phyloP scores from a whole-genome alignment of 805 yeast species.

The Yamadazyma nakazawae region DNA sequence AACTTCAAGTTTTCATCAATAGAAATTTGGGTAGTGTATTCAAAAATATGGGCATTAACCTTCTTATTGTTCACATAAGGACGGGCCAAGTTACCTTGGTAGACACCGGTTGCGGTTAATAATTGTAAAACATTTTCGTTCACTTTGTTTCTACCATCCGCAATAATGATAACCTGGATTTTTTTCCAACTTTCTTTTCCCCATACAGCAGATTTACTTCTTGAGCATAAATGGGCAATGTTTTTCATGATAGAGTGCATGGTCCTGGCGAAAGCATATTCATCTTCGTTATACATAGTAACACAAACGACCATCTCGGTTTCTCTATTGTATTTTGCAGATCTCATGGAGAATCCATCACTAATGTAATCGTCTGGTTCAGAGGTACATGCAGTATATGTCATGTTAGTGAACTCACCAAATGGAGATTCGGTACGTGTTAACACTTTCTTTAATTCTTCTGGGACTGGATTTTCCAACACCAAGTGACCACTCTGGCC shows the following conservation, averaged over 20 bases:
- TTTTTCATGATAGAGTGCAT: slow-evolving; percentile 93
- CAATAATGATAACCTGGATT: slow-evolving; percentile 83
- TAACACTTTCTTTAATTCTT: slow-evolving; percentile 76
- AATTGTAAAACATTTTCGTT: slow-evolving; percentile 81
- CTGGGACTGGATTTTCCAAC: slow-evolving; percentile 91
- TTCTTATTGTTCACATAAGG: slow-evolving; percentile 88
- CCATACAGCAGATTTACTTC: slow-evolving; percentile 85
- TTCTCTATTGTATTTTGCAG: slow-evolving; percentile 83
- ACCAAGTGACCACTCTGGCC: slow-evolving; percentile 74
- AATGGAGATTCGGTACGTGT: slow-evolving; percentile 74
- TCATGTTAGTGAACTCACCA: slow-evolving; percentile 93
- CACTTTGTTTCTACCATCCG: slow-evolving; percentile 93
- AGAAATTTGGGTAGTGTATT: slow-evolving; percentile 93
- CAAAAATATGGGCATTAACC: slow-evolving; percentile 92
- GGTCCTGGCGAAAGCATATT: slow-evolving; percentile 83
- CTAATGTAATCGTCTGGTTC: slow-evolving; percentile 82
- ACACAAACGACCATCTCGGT: slow-evolving; percentile 89
- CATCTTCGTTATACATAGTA: slow-evolving; percentile 98
- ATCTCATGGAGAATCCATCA: slow-evolving; percentile 82
- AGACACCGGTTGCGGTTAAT: slow-evolving; percentile 91
- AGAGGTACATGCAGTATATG: slow-evolving; percentile 94
- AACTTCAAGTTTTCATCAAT: slow-evolving; percentile 85
- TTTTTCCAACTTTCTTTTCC: slow-evolving; percentile 97
- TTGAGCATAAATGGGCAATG: slow-evolving; percentile 78
- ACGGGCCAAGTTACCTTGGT: slow-evolving; percentile 96